Base-by-base conservation (phyloP, 2,329 filamentous ascomycete genomes). In the Emergomyces orientalis region DNA sequence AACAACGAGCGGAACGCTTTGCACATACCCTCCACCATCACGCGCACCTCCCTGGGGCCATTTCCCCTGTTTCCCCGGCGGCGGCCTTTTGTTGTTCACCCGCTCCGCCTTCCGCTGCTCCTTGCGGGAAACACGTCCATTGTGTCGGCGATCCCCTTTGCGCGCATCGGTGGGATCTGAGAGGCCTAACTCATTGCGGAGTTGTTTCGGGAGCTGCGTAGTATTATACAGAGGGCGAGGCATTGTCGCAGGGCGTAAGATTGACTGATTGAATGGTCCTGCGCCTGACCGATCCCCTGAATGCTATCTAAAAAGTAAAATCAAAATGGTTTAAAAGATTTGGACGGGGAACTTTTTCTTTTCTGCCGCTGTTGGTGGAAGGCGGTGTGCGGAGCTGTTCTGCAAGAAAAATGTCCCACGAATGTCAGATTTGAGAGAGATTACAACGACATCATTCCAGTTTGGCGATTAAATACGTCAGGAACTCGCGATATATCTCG, bases 61-160 rank as follows among this genome's bases (percentile, higher is more conserved):
- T 45, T 63, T 52, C 19, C 39, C 51, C 22, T 65, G 64, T 63
- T 67, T 64, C 60, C 66, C 65, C 57, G 73, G 74, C 64, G 78
- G 77, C 34, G 73, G 70, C 72, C 84, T 88, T 73, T 86, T 88
- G 68, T 84, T 79, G 27, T 79, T 76, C n/a, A 22, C 9, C 62
- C 88, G 81, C 68, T 88, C 84, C 19, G 82, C 82, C 71, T 87
- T 90, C 62, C 89, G 82, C 63, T 84, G 81, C 61, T 88, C 86
- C 76, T 89, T 89, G 67, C 87, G 81, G 55, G 71, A 67, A 37
- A 67, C 65, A 30, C 64, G 47, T 17, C 51, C 57, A 51, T 63
- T 55, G 22, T 65, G 69, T 32, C 25, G n/a, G 27, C 71, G 70
- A 64, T 71, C 71, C 17, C 67, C 66, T 52, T 65, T 70, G 56